phyloP scores from a whole-genome alignment of 2,329 filamentous ascomycete species.

The Hypoxylon sp. region DNA sequence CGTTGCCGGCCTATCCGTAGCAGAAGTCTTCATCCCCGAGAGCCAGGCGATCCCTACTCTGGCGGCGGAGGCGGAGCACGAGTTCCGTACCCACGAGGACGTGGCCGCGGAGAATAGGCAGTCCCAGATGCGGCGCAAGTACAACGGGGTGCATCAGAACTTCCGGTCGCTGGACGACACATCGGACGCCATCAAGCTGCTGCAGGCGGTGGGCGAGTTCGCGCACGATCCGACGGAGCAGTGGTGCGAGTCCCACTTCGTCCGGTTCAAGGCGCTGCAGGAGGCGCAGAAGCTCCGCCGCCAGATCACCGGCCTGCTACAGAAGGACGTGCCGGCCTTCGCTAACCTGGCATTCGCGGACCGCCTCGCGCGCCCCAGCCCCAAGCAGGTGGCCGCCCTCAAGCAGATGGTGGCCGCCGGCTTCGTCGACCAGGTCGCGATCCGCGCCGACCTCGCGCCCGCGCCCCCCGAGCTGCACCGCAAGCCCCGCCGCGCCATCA shows the following conservation, averaged over 20 bases:
- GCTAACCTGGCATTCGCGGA: slow-evolving; percentile 64
- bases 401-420: slow-evolving; percentile 93
- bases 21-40: slow-evolving; percentile 86
- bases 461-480: slow-evolving; percentile 70
- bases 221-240: slow-evolving; percentile 73
- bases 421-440: slow-evolving; percentile 93
- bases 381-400: slow-evolving; percentile 77
- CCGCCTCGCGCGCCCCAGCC: slow-evolving; percentile 64
- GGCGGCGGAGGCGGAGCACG: slow-evolving; percentile 51
- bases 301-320: slow-evolving; percentile 84
- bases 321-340: slow-evolving; percentile 74
- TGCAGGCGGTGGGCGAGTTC: slow-evolving; percentile 89
- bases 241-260: slow-evolving; percentile 85
- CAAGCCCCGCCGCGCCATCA: slow-evolving; percentile 84
- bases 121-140: slow-evolving; percentile 67
- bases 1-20: slow-evolving; percentile 86
- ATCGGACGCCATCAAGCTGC: slow-evolving; percentile 87
- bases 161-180: slow-evolving; percentile 83
- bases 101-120: slow-evolving; percentile 75
- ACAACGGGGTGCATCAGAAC: slow-evolving; percentile 76
- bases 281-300: slow-evolving; percentile 84
- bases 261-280: slow-evolving; percentile 84
- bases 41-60: slow-evolving; percentile 73
- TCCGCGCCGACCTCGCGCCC: slow-evolving; percentile 86
- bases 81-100: slow-evolving; percentile 68